Conservation (phyloP, 2,329 filamentous ascomycete genomes). For the Aspergillus ustus region DNA sequence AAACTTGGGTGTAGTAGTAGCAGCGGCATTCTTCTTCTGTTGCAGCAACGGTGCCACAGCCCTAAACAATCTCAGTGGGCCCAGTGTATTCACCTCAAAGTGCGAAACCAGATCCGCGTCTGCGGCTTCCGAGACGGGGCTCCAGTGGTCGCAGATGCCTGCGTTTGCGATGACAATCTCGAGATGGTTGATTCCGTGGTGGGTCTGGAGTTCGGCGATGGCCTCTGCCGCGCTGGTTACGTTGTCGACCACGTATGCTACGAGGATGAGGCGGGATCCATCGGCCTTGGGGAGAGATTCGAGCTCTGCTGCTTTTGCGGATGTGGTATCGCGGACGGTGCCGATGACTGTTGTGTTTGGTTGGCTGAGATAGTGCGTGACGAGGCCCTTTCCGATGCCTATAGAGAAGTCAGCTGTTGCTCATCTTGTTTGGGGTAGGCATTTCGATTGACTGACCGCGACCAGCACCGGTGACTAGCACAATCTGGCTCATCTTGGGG, state of each 20-base stretch:
- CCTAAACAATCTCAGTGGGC: slow-evolving; percentile 36
- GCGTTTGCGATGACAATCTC: slow-evolving; percentile 49
- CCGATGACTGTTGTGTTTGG: slow-evolving; percentile 18
- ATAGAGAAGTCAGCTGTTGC: background rate
- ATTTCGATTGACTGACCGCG: slow-evolving; percentile 3
- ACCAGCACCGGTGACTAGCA: slow-evolving; percentile 12
- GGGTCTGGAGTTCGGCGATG: background rate
- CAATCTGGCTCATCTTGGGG: slow-evolving; percentile 6
- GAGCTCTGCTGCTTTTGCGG: background rate
- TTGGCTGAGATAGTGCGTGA: slow-evolving; percentile 4
- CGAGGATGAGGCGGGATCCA: slow-evolving; percentile 8
- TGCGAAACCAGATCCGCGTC: slow-evolving; percentile 44
- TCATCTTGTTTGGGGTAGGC: background rate
- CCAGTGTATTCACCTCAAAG: slow-evolving; percentile 49
- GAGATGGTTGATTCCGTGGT: slow-evolving; percentile 16
- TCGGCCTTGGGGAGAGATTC: background rate
- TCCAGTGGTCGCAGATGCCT: slow-evolving; percentile 43
- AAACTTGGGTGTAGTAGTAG: slow-evolving; percentile 30
- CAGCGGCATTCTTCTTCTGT: background rate
- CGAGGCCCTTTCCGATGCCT: slow-evolving; percentile 20
- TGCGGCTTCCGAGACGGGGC: slow-evolving; percentile 37
- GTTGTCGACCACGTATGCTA: background rate
- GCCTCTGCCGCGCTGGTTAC: background rate
- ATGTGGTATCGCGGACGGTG: slow-evolving; percentile 8
- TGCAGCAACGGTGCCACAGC: slow-evolving; percentile 44